Evolutionary conservation across 164 flowering plant species (phyloP).

Genomic region (Pachysandra terminalis): DNA sequence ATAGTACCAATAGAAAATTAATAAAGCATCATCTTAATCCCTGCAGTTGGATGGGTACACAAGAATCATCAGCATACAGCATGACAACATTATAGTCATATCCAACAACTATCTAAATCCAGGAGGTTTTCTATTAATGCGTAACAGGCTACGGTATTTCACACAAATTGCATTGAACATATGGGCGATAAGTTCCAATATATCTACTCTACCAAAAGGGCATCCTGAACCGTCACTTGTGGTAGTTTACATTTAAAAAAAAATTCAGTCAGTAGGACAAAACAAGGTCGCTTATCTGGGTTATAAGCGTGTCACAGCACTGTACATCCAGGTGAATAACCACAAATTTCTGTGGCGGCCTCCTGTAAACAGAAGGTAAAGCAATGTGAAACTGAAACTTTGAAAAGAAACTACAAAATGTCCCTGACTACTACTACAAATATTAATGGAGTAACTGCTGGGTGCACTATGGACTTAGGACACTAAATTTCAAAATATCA

Average conservation of each 20-base stretch:
- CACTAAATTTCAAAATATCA: neutral
- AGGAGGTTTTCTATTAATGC: too few relatives aligned
- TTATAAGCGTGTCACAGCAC: slow-evolving; percentile 13
- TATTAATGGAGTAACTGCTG: neutral
- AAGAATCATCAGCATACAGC: too few relatives aligned
- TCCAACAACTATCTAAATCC: too few relatives aligned
- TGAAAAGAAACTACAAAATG: neutral
- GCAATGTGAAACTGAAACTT: neutral
- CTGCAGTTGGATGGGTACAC: too few relatives aligned
- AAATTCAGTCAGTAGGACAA: slow-evolving; percentile 10
- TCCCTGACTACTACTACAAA: neutral
- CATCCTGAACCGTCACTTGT: neutral
- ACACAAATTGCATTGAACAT: too few relatives aligned
- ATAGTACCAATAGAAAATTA: too few relatives aligned
- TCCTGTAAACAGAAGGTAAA: slow-evolving; percentile 9
- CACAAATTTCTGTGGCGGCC: slow-evolving; percentile 15
- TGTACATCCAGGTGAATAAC: slow-evolving; percentile 23
- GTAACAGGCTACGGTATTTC: too few relatives aligned
- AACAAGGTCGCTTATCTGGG: slow-evolving; percentile 17
- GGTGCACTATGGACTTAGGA: neutral
- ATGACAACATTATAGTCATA: too few relatives aligned
- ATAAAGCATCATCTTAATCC: too few relatives aligned
- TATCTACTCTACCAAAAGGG: slow-evolving; percentile 10
- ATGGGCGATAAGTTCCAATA: slow-evolving; percentile 1
- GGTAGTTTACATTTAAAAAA: slow-evolving; percentile 8